Conservation (phyloP, 202 grass and related monocot genomes). For the Musa balbisiana region DNA sequence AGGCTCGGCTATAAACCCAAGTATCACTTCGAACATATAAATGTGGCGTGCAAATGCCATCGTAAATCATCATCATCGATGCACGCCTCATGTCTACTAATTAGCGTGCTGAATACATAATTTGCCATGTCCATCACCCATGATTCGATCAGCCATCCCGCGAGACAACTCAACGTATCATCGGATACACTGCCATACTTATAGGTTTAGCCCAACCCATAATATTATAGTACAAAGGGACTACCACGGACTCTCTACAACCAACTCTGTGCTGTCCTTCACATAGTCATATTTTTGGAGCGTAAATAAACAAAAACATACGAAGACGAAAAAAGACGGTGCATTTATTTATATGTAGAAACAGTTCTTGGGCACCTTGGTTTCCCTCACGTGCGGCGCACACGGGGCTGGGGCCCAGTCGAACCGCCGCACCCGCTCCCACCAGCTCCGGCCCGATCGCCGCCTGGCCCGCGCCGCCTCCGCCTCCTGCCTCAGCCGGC, state of each 20-base stretch:
- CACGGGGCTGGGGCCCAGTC: slow-evolving; percentile 1
- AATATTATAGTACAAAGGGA: background rate
- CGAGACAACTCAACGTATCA: background rate
- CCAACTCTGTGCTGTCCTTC: background rate
- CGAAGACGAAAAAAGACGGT: background rate
- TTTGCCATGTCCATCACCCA: background rate
- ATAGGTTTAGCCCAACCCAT: background rate
- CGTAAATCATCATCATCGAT: too few species aligned
- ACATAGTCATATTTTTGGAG: background rate
- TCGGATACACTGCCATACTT: background rate
- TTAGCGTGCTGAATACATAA: too few species aligned
- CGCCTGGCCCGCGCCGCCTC: slow-evolving; percentile 4
- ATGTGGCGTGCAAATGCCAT: too few species aligned
- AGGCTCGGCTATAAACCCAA: too few species aligned
- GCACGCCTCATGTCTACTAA: too few species aligned
- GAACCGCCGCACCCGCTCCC: slow-evolving; percentile 20
- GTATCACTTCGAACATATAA: too few species aligned
- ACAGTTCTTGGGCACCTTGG: slow-evolving; percentile 25
- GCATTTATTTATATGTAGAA: slow-evolving; percentile 1
- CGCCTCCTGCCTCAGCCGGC: slow-evolving; percentile 30
- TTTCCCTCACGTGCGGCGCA: background rate
- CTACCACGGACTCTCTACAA: too few species aligned
- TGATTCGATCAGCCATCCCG: background rate
- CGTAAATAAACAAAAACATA: background rate
- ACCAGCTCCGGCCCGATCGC: slow-evolving; percentile 27